Base-by-base conservation (phyloP, 169 alveolate species). In the Plasmodium falciparum region DNA sequence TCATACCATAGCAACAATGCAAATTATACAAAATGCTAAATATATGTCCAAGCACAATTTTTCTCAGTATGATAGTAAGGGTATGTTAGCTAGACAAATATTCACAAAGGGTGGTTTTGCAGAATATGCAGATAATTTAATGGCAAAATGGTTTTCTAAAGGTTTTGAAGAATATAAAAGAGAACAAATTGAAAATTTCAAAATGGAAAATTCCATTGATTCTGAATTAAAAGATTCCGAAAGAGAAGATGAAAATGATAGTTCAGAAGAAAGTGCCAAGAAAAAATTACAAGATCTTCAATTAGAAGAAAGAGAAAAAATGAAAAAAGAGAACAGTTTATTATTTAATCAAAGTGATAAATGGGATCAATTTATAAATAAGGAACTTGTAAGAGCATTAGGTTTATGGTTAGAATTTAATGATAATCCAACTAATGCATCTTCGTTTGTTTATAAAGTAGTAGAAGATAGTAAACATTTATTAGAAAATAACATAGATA, bases 321-420 rank as follows among this genome's bases (percentile, higher is more conserved):
- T 65, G 54, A 47, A 58, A 43, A 33, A 83, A 86, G 85, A 91
- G 39, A 89, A 88, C 17, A 89, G 78, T 69, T 73, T 91, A n/a
- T 78, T 89, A 33, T 74, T 78, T 63, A 90, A 80, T 24, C 94
- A 94, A 74, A 75, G 93, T 39, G 93, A 93, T 26, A 92, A 91
- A 54, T 94, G 96, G 96, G 95, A 94, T 76, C 93, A 93, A 39
- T 74, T 90, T 76, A 78, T 94, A 29, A 94, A 92, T 73, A 66
- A 88, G 26, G 88, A 73, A 43, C 91, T 90, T 33, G 78, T 88
- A 52, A 93, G 90, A 45, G 93, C 94, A 0, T 93, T 83, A 58
- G 88, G 88, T 12, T 15, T 69, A 54, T 94, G 93, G 93, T 80
- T 94, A 24, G 95, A 94, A 7, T 13, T 94, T 5, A 89, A 92